Evolutionary conservation across 768 basidiomycete genomes (phyloP), one percentile per base, ranked within the genome.

Genomic region (Trametopsis cervina): DNA sequence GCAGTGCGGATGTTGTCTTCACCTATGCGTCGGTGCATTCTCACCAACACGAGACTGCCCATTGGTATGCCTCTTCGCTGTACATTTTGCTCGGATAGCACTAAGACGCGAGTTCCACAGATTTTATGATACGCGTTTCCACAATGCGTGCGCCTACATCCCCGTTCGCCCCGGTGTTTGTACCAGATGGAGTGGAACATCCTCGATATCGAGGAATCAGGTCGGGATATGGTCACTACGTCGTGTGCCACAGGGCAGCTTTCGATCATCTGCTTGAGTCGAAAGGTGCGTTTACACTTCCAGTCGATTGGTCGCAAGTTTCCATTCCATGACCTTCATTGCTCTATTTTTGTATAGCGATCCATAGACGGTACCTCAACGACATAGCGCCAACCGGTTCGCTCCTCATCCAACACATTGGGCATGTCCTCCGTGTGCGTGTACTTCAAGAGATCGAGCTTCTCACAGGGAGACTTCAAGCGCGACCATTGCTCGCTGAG

Each of bases 361-460:
- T 7, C 9, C 29, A 33, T 7, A 33, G 15, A 33, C 7, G 29
- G 15, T 18, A 36, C 25, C 4, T 42, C 6, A n/a, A 40, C 18
- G 10, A 7, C 29, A 33, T 15, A 7, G 9, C 15, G 9, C 29
- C 29, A 33, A 7, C 29, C 15, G 42, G 23, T 20, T 17, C 12
- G 11, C 11, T 25, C 22, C 50, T 61, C 74, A 12, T 66, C 73
- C 26, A 63, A 86, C 15, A 61, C 65, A 73, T 87, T 27, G 68
- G 69, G 2, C 81, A 89, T 57, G 69, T 82, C 20, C 68, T 91
- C 9, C 85, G 87, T 39, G 62, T 85, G 12, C 79, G 89, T 15
- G 74, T 89, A 11, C 66, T 91, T 2, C 87, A 90, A 60, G 89
- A 91, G 57, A 64, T 91, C 4, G 73, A 81, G 33, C 61, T 89